Evolutionary conservation across 768 basidiomycete genomes (phyloP).

Genomic region (Termitomyces sp.): DNA sequence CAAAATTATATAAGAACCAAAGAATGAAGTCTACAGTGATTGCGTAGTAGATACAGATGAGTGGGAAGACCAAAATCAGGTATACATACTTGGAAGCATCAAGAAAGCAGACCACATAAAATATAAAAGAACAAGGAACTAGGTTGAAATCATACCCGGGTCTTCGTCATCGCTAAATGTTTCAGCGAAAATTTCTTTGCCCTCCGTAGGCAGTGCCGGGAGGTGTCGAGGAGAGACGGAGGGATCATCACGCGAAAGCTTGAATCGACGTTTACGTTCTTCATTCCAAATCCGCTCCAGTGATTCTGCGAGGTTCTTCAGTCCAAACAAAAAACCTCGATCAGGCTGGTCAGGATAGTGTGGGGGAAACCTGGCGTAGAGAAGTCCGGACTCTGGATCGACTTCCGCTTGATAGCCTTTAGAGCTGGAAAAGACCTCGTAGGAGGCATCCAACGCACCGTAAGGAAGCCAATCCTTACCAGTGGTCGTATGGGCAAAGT

Average conservation of each 20-base stretch:
- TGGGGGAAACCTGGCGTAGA: slow-evolving; percentile 92
- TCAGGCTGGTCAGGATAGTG: slow-evolving; percentile 87
- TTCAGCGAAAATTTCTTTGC: slow-evolving; percentile 75
- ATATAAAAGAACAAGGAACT: slow-evolving; percentile 10
- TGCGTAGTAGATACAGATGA: slow-evolving; percentile 7
- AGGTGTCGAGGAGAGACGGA: slow-evolving; percentile 42
- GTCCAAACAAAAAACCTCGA: slow-evolving; percentile 88
- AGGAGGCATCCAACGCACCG: slow-evolving; percentile 37
- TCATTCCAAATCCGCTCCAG: slow-evolving; percentile 85
- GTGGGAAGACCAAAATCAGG: slow-evolving; percentile 8
- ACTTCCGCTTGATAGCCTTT: slow-evolving; percentile 80
- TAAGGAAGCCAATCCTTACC: slow-evolving; percentile 83
- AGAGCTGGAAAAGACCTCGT: slow-evolving; percentile 47
- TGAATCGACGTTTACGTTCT: slow-evolving; percentile 68
- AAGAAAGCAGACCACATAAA: slow-evolving; percentile 1
- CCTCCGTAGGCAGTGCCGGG: slow-evolving; percentile 59
- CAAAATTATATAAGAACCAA: not conserved
- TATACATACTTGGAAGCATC: slow-evolving; percentile 10
- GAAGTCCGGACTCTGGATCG: slow-evolving; percentile 75
- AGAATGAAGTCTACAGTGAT: slow-evolving; percentile 11
- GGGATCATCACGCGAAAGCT: slow-evolving; percentile 54
- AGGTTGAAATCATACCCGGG: slow-evolving; percentile 73
- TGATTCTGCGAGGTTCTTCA: slow-evolving; percentile 72
- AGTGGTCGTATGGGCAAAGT: slow-evolving; percentile 98
- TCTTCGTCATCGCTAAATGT: slow-evolving; percentile 67